A percentile compares a stretch with the other conserved stretches of the same genome.
phyloP scores from a whole-genome alignment of 257 asterid species.

The Solanum appendiculatum region DNA sequence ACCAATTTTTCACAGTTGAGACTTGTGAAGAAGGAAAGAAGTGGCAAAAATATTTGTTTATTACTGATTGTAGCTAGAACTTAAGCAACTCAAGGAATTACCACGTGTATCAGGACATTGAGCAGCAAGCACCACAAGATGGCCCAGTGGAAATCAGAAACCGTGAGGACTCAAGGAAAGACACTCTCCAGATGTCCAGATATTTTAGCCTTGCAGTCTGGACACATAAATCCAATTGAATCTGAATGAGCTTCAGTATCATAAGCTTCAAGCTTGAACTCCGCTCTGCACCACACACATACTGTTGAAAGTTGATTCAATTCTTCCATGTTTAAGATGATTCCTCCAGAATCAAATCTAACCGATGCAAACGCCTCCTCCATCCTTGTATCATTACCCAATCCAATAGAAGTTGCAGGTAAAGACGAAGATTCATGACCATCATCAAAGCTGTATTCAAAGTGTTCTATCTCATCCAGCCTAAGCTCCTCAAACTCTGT shows the following conservation, averaged over 20 bases:
- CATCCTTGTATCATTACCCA: conserved; percentile 34
- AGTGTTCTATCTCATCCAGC: conserved; percentile 73
- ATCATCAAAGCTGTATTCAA: conserved; percentile 39
- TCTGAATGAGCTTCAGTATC: conserved; percentile 76
- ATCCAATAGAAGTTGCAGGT: conserved; percentile 43
- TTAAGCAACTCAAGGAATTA: not conserved
- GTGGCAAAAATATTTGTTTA: not conserved
- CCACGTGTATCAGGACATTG: conserved; percentile 12
- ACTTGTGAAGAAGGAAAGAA: not conserved
- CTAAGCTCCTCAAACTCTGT: conserved; percentile 73
- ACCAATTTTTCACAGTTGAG: not conserved
- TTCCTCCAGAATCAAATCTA: conserved; percentile 49
- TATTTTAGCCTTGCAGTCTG: conserved; percentile 82
- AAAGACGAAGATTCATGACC: conserved; percentile 47
- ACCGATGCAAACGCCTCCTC: conserved; percentile 51
- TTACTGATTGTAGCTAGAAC: not conserved
- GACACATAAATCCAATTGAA: conserved; percentile 96
- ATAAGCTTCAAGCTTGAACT: conserved; percentile 71
- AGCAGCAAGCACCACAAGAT: conserved; percentile 3
- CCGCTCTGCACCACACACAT: conserved; percentile 95
- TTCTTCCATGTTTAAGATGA: conserved; percentile 32
- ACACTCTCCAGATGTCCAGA: conserved; percentile 71
- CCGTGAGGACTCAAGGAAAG: conserved; percentile 45
- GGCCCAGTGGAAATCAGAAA: conserved; percentile 22
- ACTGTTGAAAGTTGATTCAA: conserved; percentile 53